phyloP scores from a whole-genome alignment of 2,329 filamentous ascomycete genomes.

The Penicillium corylophilum region DNA sequence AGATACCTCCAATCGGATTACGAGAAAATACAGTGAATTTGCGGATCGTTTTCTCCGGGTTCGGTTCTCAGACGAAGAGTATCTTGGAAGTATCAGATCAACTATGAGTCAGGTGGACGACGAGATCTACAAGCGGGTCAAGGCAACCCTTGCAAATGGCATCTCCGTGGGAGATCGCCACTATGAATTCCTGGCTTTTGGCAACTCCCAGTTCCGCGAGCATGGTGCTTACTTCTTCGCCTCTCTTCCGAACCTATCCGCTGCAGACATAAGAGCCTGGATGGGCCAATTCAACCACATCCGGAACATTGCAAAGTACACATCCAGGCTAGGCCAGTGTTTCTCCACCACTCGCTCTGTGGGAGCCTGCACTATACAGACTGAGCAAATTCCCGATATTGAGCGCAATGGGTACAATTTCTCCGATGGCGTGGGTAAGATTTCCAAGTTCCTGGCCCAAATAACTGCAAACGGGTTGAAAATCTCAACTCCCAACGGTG shows the following conservation, averaged over 20 bases:
- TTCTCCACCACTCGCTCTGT: slow-evolving; percentile 89
- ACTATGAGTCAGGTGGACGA: slow-evolving; percentile 60
- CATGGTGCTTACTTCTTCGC: slow-evolving; percentile 93
- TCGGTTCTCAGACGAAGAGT: slow-evolving; percentile 81
- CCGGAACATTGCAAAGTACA: slow-evolving; percentile 80
- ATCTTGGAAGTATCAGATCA: slow-evolving; percentile 60
- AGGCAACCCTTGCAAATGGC: slow-evolving; percentile 70
- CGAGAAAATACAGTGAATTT: slow-evolving; percentile 67
- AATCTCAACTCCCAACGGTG: slow-evolving; percentile 52
- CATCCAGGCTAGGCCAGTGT: slow-evolving; percentile 86
- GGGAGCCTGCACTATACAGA: slow-evolving; percentile 58
- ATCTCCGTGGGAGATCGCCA: slow-evolving; percentile 77
- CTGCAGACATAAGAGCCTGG: slow-evolving; percentile 74
- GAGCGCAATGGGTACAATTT: slow-evolving; percentile 69
- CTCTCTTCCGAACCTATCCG: slow-evolving; percentile 63
- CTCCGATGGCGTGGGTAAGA: slow-evolving; percentile 89
- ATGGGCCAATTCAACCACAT: slow-evolving; percentile 87
- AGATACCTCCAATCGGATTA: slow-evolving; percentile 84
- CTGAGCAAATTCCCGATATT: slow-evolving; percentile 67
- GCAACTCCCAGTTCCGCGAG: slow-evolving; percentile 92
- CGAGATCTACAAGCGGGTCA: slow-evolving; percentile 72
- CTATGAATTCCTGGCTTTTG: slow-evolving; percentile 90
- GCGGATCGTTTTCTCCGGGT: slow-evolving; percentile 83
- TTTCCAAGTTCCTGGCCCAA: slow-evolving; percentile 74
- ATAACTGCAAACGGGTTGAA: slow-evolving; percentile 71